A percentile compares a stretch with the other conserved stretches of the same genome.
These are phyloP conservation scores for Aspergillus aculeatus DNA, from an alignment of 2,329 filamentous ascomycete species.

Conservation along the genomic window DNA sequence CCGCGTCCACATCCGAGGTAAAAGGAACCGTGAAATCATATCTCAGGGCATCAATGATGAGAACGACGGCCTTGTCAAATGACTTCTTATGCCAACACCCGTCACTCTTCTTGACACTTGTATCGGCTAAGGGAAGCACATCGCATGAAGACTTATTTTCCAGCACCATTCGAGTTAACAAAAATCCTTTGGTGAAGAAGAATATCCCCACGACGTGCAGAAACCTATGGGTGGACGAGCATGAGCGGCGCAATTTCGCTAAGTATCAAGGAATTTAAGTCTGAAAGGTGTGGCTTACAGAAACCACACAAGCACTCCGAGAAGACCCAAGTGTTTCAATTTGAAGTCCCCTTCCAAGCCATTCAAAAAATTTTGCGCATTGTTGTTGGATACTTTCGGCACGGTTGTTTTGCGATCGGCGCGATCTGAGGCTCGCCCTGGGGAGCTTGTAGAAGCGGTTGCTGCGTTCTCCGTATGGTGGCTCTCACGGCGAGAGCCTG, in stretches of 20 bases:
- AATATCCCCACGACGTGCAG: conserved; percentile 80
- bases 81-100: conserved; percentile 97
- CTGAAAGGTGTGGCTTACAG: conserved; percentile 31
- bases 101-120: conserved; percentile 41
- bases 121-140: conserved; percentile 62
- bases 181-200: conserved; percentile 92
- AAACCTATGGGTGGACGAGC: conserved; percentile 42
- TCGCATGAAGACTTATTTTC: conserved; percentile 72
- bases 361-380: conserved; percentile 27
- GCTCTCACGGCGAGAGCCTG: conserved; percentile 8
- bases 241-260: neutral
- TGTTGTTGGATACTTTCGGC: conserved; percentile 17
- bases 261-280: neutral
- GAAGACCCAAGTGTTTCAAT: conserved; percentile 36
- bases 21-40: conserved; percentile 96
- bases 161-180: conserved; percentile 80
- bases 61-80: conserved; percentile 86
- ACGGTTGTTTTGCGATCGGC: conserved; percentile 13
- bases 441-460: conserved; percentile 6
- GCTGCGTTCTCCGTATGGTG: conserved; percentile 2
- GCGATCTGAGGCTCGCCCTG: conserved; percentile 10
- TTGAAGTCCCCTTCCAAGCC: conserved; percentile 40
- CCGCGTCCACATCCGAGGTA: conserved; percentile 45
- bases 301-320: conserved; percentile 42
- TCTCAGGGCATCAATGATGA: conserved; percentile 88